phyloP scores from a whole-genome alignment of 2,329 filamentous ascomycete species.

The Mariannaea sp. region DNA sequence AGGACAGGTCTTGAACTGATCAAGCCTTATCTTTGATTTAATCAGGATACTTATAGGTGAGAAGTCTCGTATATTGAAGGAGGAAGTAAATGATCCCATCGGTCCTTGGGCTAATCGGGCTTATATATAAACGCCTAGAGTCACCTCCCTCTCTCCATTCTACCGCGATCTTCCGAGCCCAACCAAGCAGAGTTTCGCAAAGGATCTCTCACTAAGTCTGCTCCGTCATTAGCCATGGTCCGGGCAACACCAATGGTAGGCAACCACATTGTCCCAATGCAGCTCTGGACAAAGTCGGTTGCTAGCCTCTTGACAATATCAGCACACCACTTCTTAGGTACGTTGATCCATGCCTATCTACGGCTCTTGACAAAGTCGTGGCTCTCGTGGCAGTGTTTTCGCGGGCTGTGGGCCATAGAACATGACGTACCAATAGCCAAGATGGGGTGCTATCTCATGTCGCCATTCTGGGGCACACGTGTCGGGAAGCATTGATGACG shows the following conservation, averaged over 20 bases:
- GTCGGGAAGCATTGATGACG: conserved; percentile 20
- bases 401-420: conserved; percentile 6
- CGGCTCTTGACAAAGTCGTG: conserved; percentile 20
- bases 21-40: background rate
- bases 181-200: conserved; percentile 15
- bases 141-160: background rate
- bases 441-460: conserved; percentile 21
- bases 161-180: conserved; percentile 12
- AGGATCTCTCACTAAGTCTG: conserved; percentile 16
- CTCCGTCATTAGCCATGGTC: conserved; percentile 24
- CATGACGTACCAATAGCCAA: conserved; percentile 32
- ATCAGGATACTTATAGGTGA: background rate
- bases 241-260: conserved; percentile 34
- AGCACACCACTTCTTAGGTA: conserved; percentile 30
- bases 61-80: background rate
- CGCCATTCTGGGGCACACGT: conserved; percentile 30
- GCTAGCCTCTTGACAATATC: conserved; percentile 11
- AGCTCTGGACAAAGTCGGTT: conserved; percentile 28
- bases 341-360: conserved; percentile 15
- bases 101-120: background rate
- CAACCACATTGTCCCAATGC: conserved; percentile 36
- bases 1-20: background rate
- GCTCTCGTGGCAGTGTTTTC: conserved; percentile 18
- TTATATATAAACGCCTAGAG: conserved; percentile 12
- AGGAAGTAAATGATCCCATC: conserved; percentile 1